Conservation (phyloP, 169 alveolate genomes). For the Ichthyophthirius multifiliis region DNA sequence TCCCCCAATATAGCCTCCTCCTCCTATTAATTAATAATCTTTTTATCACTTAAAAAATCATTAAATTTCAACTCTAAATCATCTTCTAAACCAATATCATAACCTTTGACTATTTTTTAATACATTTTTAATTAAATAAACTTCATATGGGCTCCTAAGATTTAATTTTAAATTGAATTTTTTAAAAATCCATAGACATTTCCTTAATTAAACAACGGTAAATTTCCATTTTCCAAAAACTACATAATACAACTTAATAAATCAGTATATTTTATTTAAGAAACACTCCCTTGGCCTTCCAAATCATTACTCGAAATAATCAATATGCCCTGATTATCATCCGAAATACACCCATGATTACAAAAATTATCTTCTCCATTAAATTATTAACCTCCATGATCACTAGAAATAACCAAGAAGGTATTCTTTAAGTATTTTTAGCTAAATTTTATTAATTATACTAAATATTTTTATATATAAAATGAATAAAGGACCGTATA, state of each 20-base stretch:
- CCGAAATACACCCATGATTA: background rate
- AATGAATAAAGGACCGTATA: background rate
- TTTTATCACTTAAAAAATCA: background rate
- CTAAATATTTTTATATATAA: background rate
- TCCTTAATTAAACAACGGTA: background rate
- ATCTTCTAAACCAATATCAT: background rate
- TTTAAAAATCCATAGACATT: background rate
- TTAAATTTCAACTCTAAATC: background rate
- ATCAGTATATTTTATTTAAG: background rate
- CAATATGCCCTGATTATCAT: background rate
- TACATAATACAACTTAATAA: background rate
- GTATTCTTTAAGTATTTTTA: background rate
- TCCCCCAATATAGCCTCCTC: no score
- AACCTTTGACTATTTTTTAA: background rate
- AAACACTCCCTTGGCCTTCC: background rate
- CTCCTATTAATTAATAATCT: no score
- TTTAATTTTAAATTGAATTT: background rate
- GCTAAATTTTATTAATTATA: background rate
- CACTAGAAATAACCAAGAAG: background rate
- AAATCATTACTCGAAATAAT: background rate
- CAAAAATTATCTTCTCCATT: background rate
- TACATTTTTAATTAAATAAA: background rate
- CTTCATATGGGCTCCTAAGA: background rate
- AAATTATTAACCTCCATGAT: background rate
- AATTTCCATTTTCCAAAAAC: background rate